These are phyloP conservation scores for Apophysomyces trapeziformis DNA, from an alignment of 371 early-diverging fungal genomes.

Conservation along the genomic window DNA sequence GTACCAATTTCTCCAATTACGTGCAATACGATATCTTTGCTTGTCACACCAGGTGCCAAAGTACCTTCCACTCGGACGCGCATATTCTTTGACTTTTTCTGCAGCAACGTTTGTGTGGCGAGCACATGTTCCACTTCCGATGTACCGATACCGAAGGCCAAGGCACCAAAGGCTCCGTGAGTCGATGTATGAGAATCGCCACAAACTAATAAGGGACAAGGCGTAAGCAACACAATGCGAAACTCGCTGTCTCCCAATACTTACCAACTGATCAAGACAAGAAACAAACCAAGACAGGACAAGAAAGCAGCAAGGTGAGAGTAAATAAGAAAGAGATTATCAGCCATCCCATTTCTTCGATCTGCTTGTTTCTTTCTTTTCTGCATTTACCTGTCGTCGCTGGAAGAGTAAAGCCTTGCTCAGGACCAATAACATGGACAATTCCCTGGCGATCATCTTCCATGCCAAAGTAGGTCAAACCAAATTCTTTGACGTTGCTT, in stretches of 20 bases:
- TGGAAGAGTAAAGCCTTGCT: conserved; percentile 76
- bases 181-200: conserved; percentile 79
- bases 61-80: conserved; percentile 60
- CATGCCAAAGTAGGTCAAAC: conserved; percentile 71
- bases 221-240: neutral
- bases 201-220: conserved; percentile 48
- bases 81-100: conserved; percentile 74
- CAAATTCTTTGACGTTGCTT: conserved; percentile 66
- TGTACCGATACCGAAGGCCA: conserved; percentile 78
- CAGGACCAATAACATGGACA: conserved; percentile 79
- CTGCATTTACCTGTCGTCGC: conserved; percentile 55
- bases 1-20: conserved; percentile 75
- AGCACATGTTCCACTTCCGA: conserved; percentile 77
- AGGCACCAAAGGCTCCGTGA: conserved; percentile 76
- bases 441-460: conserved; percentile 72
- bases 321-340: neutral
- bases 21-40: conserved; percentile 71
- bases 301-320: neutral
- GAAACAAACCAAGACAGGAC: too few species aligned
- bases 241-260: neutral
- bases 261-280: conserved; percentile 1
- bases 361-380: neutral
- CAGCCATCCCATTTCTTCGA: too few species aligned
- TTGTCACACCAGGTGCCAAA: conserved; percentile 57
- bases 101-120: conserved; percentile 72